phyloP scores from a whole-genome alignment of 495 filamentous ascomycete genomes.

The Apiosordaria backusii region DNA sequence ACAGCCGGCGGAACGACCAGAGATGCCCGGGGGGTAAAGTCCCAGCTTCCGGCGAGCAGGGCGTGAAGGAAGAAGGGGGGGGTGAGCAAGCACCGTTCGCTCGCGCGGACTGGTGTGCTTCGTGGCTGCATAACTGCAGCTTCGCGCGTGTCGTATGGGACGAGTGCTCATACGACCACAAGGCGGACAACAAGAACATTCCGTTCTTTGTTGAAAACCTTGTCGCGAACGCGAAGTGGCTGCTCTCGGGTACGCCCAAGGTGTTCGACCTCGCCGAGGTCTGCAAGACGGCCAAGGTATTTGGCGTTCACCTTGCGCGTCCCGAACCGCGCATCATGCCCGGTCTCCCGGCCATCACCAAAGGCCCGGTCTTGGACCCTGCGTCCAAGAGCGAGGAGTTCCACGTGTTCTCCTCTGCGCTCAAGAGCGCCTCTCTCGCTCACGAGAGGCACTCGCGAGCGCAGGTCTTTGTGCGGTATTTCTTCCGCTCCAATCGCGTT shows the following conservation, averaged over 20 bases:
- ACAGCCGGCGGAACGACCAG: not conserved
- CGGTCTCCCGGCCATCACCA: constrained; percentile 33
- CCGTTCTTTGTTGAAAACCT: constrained; percentile 37
- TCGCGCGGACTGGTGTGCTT: constrained; percentile 15
- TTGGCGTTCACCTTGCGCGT: constrained; percentile 49
- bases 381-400: constrained; percentile 33
- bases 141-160: constrained; percentile 65
- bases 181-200: constrained; percentile 25
- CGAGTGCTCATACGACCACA: constrained; percentile 60
- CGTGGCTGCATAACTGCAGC: constrained; percentile 53
- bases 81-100: not conserved
- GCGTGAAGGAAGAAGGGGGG: not conserved
- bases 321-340: constrained; percentile 32
- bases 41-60: not conserved
- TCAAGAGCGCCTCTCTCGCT: constrained; percentile 30
- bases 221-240: constrained; percentile 56
- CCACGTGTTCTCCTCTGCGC: constrained; percentile 21
- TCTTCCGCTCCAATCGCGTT: constrained; percentile 34
- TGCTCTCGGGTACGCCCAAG: constrained; percentile 64
- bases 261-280: constrained; percentile 57
- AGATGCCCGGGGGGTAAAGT: not conserved
- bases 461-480: constrained; percentile 27
- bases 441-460: constrained; percentile 32
- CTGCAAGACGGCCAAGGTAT: constrained; percentile 52
- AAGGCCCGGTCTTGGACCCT: constrained; percentile 27